phyloP scores from a whole-genome alignment of 2,329 filamentous ascomycete species.

The Plenodomus tracheiphilus region DNA sequence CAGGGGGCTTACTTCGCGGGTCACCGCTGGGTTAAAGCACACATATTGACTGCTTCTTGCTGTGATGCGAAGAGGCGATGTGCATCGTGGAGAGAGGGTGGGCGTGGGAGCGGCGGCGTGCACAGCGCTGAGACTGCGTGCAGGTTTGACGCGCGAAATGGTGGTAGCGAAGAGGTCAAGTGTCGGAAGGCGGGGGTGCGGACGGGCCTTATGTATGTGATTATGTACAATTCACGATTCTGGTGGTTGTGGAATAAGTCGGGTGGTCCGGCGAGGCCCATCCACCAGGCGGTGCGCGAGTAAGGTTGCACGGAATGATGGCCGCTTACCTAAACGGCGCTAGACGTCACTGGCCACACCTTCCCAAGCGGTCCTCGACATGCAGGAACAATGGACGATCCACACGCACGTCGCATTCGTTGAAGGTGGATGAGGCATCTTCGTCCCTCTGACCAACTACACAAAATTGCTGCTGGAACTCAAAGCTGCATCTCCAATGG shows the following conservation, averaged over 20 bases:
- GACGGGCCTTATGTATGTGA: slow-evolving; percentile 10
- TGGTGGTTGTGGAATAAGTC: slow-evolving; percentile 16
- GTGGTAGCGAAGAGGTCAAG: slow-evolving; percentile 21
- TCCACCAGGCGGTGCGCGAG: slow-evolving; percentile 3
- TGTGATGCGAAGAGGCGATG: slow-evolving; percentile 29
- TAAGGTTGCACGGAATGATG: slow-evolving; percentile 10
- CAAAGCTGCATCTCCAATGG: too few species aligned
- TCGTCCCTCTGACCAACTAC: not conserved
- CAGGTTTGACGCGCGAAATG: slow-evolving; percentile 9
- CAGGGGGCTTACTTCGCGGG: slow-evolving; percentile 24
- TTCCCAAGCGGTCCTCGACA: not conserved
- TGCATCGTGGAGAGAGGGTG: slow-evolving; percentile 19
- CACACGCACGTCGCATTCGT: not conserved
- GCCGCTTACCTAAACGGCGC: slow-evolving; percentile 8
- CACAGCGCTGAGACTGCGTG: slow-evolving; percentile 5
- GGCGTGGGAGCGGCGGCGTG: slow-evolving; percentile 3
- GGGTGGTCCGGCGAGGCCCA: slow-evolving; percentile 10
- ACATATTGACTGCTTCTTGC: slow-evolving; percentile 34
- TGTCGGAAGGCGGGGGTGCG: slow-evolving; percentile 9
- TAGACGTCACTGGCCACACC: slow-evolving; percentile 10
- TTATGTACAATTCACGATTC: not conserved
- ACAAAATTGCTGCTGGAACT: too few species aligned
- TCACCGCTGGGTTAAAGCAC: slow-evolving; percentile 30
- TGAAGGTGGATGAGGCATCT: not conserved
- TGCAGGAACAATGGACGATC: slow-evolving; percentile 9